Percentiles rank a stretch among this genome's conserved stretches.
Conservation (phyloP, 108 stramenopile species). For the Cyclotella baltica region DNA sequence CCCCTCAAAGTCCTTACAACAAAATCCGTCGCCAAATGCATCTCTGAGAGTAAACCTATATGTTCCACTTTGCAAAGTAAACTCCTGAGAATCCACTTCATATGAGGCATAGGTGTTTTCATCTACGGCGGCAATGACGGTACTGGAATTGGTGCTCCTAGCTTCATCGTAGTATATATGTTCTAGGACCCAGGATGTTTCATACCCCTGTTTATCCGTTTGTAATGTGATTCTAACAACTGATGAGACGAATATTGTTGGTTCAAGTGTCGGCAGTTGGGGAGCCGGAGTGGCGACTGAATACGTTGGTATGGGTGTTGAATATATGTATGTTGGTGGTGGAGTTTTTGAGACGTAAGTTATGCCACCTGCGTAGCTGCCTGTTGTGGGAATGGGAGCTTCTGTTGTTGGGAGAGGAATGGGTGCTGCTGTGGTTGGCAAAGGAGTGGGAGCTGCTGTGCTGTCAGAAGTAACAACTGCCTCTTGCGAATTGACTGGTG, state of each 20-base stretch:
- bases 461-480: background rate
- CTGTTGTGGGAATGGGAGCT: background rate
- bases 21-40: constrained; percentile 43
- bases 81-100: constrained; percentile 23
- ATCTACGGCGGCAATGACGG: constrained; percentile 18
- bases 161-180: background rate
- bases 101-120: constrained; percentile 30
- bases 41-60: constrained; percentile 40
- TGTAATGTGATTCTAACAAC: constrained; percentile 29
- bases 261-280: background rate
- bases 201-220: constrained; percentile 34
- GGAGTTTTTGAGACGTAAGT: background rate
- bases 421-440: background rate
- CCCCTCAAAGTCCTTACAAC: constrained; percentile 30
- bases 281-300: background rate
- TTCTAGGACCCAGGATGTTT: constrained; percentile 35
- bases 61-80: constrained; percentile 17
- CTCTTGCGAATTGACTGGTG: no score
- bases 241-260: constrained; percentile 16
- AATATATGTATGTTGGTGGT: background rate
- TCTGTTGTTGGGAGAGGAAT: background rate
- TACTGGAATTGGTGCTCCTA: constrained; percentile 11
- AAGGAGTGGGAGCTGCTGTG: background rate
- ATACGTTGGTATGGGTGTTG: background rate
- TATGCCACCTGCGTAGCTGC: no score